Percentiles rank a stretch among this genome's conserved stretches.
phyloP scores from a whole-genome alignment of 192 early-diverging fungal species.

The Backusella tarrabulga region DNA sequence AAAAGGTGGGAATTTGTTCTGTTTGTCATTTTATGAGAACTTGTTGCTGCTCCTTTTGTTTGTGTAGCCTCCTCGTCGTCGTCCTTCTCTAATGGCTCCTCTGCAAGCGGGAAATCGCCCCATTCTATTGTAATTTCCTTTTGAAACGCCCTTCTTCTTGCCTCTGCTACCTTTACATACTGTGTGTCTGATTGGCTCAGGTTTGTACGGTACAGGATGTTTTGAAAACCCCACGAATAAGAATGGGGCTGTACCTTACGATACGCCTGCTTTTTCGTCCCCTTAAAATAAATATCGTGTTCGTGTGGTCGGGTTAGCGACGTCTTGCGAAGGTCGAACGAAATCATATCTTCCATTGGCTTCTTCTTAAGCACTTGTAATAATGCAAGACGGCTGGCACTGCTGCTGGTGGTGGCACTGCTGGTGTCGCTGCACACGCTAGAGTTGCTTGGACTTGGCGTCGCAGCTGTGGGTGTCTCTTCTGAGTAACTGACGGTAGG shows the following conservation, averaged over 20 bases:
- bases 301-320: conserved; percentile 22
- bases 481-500: conserved; percentile 4
- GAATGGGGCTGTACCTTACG: conserved; percentile 36
- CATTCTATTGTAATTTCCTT: conserved; percentile 36
- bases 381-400: background rate
- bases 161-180: conserved; percentile 26
- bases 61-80: conserved; percentile 6
- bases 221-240: conserved; percentile 43
- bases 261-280: conserved; percentile 24
- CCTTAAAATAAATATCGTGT: conserved; percentile 26
- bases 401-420: background rate
- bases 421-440: background rate
- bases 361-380: conserved; percentile 2
- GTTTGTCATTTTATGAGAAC: conserved; percentile 18
- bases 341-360: conserved; percentile 7
- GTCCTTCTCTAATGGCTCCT: background rate
- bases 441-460: background rate
- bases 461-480: background rate
- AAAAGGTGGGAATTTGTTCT: conserved; percentile 18
- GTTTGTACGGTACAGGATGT: conserved; percentile 19
- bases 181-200: background rate
- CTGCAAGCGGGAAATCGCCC: background rate
- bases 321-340: conserved; percentile 27
- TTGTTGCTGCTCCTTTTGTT: background rate
- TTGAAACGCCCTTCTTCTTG: conserved; percentile 32